Evolutionary conservation across 306 rosid genomes (phyloP).

Genomic region (Lupinus albus): DNA sequence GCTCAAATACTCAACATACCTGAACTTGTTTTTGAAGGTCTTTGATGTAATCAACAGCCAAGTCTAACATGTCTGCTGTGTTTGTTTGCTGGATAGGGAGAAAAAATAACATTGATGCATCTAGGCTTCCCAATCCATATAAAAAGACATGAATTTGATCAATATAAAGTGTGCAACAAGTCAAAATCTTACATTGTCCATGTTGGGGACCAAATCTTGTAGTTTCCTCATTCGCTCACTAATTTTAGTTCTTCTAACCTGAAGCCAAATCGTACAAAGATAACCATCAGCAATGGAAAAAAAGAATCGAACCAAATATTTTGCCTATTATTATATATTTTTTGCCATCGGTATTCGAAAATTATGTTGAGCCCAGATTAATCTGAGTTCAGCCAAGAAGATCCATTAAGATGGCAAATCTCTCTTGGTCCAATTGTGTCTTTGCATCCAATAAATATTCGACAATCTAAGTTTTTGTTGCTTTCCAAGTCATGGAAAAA

Average conservation of each 20-base stretch:
- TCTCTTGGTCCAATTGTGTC: background rate
- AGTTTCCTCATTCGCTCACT: constrained; percentile 98
- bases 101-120: constrained; percentile 10
- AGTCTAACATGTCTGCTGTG: constrained; percentile 96
- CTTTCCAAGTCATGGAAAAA: constrained; percentile 22
- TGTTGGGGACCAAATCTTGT: constrained; percentile 95
- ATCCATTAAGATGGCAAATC: no score
- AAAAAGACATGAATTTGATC: constrained; percentile 4
- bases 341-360: no score
- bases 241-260: constrained; percentile 96
- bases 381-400: no score
- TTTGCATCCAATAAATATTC: background rate
- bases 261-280: constrained; percentile 25
- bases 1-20: constrained; percentile 48
- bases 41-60: constrained; percentile 94
- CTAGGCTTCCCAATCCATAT: constrained; percentile 1
- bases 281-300: background rate
- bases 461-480: background rate
- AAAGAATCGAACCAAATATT: background rate
- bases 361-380: no score
- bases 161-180: background rate
- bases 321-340: constrained; percentile 19
- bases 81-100: constrained; percentile 80
- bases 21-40: constrained; percentile 79
- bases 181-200: constrained; percentile 78